Evolutionary conservation across 495 filamentous ascomycete species (phyloP), one percentile per base, ranked within the genome.

Genomic region (Penicillium pulvis): DNA sequence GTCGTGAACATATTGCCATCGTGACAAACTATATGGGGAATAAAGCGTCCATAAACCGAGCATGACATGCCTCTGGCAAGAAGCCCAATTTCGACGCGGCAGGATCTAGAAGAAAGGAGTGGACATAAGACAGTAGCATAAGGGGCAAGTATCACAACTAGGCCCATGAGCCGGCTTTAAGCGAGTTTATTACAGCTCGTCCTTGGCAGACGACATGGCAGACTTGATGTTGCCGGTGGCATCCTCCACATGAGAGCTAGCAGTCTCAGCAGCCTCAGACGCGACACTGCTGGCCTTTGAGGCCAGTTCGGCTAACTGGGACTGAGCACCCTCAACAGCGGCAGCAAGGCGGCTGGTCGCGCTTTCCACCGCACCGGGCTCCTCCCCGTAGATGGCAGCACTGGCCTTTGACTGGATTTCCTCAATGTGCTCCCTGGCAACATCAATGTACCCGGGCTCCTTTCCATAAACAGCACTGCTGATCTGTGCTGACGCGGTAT

Each of bases 381-480:
- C 79, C 14, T 78, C 59, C 24, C 78, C 64, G 53, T 86, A 87
- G 59, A 88, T 72, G 12, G 83, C 82, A 54, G 79, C 79, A 10
- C 72, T 81, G 57, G 84, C 83, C 51, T 78, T 79, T 3, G 72
- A 69, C 30, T 80, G 83, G 8, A 80, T 80, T 7, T 76, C 78
- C 14, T 75, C 73, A 36, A 87, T 73, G 41, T 73, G 74, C 39
- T 71, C 65, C 55, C 77, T 73, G 10, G 82, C 81, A 41, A 72
- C 63, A 51, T 84, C 81, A 20, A 75, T 66, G 57, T 80, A 82
- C 19, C 75, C 67, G 9, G 80, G 74, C 56, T 79, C 71, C 17
- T 80, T 75, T 26, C 84, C 84, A 54, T 86, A 84, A 11, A 88
- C 63, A n/a, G 79, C 77, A 61, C 79, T 78, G 54, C 81, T 85